A percentile compares a stretch with the other conserved stretches of the same genome.
Conservation (phyloP, 108 stramenopile genomes). For the Epithemia pelagica region DNA sequence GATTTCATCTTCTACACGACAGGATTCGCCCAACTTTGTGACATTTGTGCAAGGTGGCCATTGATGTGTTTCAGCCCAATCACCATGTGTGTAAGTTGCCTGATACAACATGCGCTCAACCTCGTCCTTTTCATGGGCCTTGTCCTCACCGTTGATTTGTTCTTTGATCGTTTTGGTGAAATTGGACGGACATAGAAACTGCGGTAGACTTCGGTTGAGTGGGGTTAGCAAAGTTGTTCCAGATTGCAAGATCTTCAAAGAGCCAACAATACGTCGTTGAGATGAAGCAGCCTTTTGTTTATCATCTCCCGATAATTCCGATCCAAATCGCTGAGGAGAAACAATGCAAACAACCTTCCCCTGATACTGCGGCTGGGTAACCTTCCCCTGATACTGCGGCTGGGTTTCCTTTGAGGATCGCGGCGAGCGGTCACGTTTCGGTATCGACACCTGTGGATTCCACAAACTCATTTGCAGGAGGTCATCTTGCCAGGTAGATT, state of each 20-base stretch:
- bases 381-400: no score
- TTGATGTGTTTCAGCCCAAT: conserved; percentile 47
- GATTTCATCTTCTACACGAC: conserved; percentile 86
- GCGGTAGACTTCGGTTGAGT: conserved; percentile 52
- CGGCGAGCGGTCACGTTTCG: background rate
- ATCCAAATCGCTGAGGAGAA: conserved; percentile 32
- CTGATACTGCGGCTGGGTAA: conserved; percentile 25
- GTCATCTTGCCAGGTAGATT: conserved; percentile 74
- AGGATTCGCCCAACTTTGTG: conserved; percentile 53
- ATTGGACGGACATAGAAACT: conserved; percentile 38
- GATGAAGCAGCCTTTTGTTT: conserved; percentile 11
- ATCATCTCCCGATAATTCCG: conserved; percentile 13
- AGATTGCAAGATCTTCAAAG: conserved; percentile 35
- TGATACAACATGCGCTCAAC: conserved; percentile 38
- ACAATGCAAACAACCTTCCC: conserved; percentile 59
- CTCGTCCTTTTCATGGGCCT: conserved; percentile 15
- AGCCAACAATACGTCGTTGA: conserved; percentile 56
- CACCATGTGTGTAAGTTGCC: conserved; percentile 53
- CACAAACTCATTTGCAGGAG: conserved; percentile 60
- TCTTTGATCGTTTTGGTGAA: conserved; percentile 17
- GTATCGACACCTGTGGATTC: conserved; percentile 66
- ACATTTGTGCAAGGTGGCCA: conserved; percentile 79
- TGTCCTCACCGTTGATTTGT: background rate
- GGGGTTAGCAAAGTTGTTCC: conserved; percentile 52
- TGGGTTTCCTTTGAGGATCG: background rate